Conservation (phyloP, 768 basidiomycete genomes). For the Mycena galericulata region DNA sequence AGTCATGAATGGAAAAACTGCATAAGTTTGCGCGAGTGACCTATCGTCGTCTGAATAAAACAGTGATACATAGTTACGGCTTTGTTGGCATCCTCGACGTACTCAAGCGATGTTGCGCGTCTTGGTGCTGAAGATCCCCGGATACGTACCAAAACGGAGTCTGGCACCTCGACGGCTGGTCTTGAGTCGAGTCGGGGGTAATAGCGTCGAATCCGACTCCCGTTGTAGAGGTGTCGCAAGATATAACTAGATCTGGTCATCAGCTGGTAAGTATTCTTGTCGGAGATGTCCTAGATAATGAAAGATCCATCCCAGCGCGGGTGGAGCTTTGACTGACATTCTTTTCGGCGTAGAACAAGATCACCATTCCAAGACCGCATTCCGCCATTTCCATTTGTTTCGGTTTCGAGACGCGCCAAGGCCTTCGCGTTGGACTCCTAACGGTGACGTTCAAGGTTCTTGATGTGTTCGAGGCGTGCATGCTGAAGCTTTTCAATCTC, state of each 20-base stretch:
- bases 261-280: slow-evolving; percentile 39
- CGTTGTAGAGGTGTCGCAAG: slow-evolving; percentile 27
- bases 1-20: not conserved
- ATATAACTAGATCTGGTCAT: slow-evolving; percentile 31
- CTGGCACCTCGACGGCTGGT: slow-evolving; percentile 1
- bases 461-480: slow-evolving; percentile 32
- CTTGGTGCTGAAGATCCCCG: slow-evolving; percentile 15
- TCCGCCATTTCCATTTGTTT: slow-evolving; percentile 28
- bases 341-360: too few relatives aligned
- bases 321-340: too few relatives aligned
- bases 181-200: not conserved
- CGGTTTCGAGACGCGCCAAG: slow-evolving; percentile 28
- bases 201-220: slow-evolving; percentile 13
- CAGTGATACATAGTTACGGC: not conserved
- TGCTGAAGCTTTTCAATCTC: slow-evolving; percentile 32
- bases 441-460: slow-evolving; percentile 33
- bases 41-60: not conserved
- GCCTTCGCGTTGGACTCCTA: slow-evolving; percentile 33
- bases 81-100: too few relatives aligned
- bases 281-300: slow-evolving; percentile 15
- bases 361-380: slow-evolving; percentile 35
- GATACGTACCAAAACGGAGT: slow-evolving; percentile 24
- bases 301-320: too few relatives aligned
- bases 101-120: slow-evolving; percentile 12
- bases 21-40: too few relatives aligned